These are phyloP conservation scores for Magnusiomyces tetraspermus DNA, from an alignment of 1,139 yeast species.

Conservation along the genomic window DNA sequence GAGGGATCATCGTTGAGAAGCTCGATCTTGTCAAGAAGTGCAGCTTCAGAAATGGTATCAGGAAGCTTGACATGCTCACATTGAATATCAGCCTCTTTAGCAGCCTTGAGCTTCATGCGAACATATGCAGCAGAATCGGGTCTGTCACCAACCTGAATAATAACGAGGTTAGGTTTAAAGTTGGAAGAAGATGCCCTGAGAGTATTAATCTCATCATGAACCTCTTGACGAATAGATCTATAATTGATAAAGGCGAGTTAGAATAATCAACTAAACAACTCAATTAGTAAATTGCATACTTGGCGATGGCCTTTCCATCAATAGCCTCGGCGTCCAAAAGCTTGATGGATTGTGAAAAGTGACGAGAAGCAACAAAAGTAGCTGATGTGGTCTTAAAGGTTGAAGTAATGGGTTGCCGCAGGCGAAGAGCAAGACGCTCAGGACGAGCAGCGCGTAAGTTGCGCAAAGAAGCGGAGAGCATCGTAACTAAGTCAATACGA, in stretches of 20 bases:
- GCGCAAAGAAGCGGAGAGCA: not conserved
- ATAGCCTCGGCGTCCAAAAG: conserved; percentile 35
- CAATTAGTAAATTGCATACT: conserved; percentile 22
- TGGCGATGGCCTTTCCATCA: conserved; percentile 67
- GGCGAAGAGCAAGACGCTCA: not conserved
- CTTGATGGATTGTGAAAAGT: conserved; percentile 11
- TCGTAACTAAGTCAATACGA: not conserved
- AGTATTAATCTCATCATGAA: conserved; percentile 38
- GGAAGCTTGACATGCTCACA: conserved; percentile 31
- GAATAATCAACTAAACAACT: not conserved
- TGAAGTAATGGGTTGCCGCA: not conserved
- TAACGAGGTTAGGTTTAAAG: conserved; percentile 70
- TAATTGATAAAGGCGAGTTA: not conserved
- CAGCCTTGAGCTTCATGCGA: conserved; percentile 89
- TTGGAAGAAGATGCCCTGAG: conserved; percentile 44
- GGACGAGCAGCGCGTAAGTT: not conserved
- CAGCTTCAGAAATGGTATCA: conserved; percentile 26
- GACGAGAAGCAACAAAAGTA: conserved; percentile 7
- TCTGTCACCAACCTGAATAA: conserved; percentile 83
- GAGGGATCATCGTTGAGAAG: conserved; percentile 55
- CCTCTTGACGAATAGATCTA: conserved; percentile 21
- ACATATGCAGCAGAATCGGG: conserved; percentile 90
- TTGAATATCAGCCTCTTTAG: conserved; percentile 36
- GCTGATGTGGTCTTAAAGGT: not conserved
- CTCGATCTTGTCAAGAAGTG: conserved; percentile 47